These are phyloP conservation scores for Extremus antarcticus DNA, from an alignment of 495 filamentous ascomycete genomes.

Conservation along the genomic window DNA sequence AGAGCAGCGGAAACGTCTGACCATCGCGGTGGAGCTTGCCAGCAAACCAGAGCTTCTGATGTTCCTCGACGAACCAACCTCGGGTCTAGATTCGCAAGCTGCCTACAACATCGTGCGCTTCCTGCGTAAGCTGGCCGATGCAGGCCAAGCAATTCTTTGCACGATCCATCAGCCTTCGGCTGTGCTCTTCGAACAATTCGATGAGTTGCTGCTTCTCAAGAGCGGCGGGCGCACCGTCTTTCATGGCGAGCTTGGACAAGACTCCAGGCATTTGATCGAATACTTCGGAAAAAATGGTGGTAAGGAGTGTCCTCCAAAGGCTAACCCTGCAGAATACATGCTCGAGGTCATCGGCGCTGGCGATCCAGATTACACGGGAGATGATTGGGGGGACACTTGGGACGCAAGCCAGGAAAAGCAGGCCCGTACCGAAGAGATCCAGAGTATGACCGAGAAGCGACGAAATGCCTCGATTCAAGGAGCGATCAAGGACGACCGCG, in stretches of 20 bases:
- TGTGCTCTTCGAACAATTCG: constrained; percentile 63
- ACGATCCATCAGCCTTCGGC: constrained; percentile 73
- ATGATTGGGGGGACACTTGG: constrained; percentile 79
- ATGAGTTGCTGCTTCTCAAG: constrained; percentile 57
- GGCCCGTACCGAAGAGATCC: constrained; percentile 56
- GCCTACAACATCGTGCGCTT: constrained; percentile 57
- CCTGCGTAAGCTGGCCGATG: constrained; percentile 52
- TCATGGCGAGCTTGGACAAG: constrained; percentile 51
- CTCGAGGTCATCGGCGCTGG: constrained; percentile 63
- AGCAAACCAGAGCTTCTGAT: constrained; percentile 56
- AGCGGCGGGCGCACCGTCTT: constrained; percentile 62
- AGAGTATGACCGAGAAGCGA: constrained; percentile 48
- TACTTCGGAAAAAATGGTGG: constrained; percentile 52
- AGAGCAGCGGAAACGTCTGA: constrained; percentile 45
- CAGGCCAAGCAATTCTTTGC: constrained; percentile 57
- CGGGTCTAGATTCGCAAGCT: constrained; percentile 50
- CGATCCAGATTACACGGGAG: constrained; percentile 57
- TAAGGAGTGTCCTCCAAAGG: constrained; percentile 43
- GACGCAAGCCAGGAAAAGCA: constrained; percentile 58
- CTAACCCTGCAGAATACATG: constrained; percentile 62
- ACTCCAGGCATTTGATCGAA: constrained; percentile 44
- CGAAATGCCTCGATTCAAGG: constrained; percentile 30
- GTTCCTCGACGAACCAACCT: constrained; percentile 72
- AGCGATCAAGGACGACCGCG: constrained; percentile 25
- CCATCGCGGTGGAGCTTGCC: constrained; percentile 59